Evolutionary conservation across 2,329 filamentous ascomycete species (phyloP).

Genomic region (Cadophora sp.): DNA sequence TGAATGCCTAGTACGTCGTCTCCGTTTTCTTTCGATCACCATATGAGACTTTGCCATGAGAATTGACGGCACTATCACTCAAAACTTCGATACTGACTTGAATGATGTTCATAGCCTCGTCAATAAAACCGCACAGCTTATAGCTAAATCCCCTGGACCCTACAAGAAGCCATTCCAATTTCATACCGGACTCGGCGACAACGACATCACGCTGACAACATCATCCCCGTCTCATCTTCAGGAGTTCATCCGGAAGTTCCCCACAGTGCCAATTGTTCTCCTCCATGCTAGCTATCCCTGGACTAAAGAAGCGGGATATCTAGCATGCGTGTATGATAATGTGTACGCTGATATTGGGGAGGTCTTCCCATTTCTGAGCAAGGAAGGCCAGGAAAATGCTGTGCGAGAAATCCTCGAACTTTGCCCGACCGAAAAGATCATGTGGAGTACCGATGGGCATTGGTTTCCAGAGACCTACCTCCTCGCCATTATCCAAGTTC

Average conservation of each 20-base stretch:
- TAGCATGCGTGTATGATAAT: constrained; percentile 79
- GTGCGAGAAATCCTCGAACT: constrained; percentile 77
- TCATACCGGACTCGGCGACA: constrained; percentile 83
- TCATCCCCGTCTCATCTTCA: constrained; percentile 81
- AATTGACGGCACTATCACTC: not conserved
- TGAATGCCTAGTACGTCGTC: constrained; percentile 65
- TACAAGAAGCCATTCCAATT: constrained; percentile 79
- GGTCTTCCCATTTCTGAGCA: constrained; percentile 79
- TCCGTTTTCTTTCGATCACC: not conserved
- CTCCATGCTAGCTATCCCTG: constrained; percentile 85
- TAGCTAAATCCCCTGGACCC: constrained; percentile 53
- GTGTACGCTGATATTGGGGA: constrained; percentile 85
- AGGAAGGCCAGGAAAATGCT: constrained; percentile 75
- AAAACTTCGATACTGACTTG: not conserved
- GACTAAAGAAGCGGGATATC: constrained; percentile 77
- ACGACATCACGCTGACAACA: constrained; percentile 72
- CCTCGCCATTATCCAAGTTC: constrained; percentile 74
- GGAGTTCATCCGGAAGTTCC: constrained; percentile 72
- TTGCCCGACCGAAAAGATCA: constrained; percentile 74
- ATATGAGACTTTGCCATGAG: not conserved
- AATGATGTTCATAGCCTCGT: constrained; percentile 53
- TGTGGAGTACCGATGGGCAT: constrained; percentile 84
- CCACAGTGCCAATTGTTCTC: constrained; percentile 75
- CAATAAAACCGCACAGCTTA: constrained; percentile 64
- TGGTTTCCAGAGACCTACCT: constrained; percentile 81